Evolutionary conservation across 75 land plant species (phyloP).

Genomic region (Sequoiadendron giganteum): DNA sequence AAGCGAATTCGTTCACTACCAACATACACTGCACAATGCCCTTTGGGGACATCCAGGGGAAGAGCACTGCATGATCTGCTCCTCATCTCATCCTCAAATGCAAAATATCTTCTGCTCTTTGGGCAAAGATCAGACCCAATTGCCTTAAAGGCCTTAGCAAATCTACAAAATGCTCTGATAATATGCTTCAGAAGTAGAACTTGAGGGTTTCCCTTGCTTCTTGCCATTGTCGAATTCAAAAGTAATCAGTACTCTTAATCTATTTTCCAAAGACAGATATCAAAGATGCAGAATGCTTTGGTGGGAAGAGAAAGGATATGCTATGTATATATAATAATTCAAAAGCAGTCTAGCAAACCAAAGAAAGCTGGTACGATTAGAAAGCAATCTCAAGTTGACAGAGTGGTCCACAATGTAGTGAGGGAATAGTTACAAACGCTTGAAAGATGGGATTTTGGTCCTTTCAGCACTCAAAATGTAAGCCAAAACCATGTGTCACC

Average conservation of each 20-base stretch:
- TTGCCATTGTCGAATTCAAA: not conserved
- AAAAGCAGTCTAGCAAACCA: not conserved
- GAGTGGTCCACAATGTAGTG: not conserved
- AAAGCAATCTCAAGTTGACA: not conserved
- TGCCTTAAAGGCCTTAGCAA: not conserved
- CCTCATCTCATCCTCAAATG: slow-evolving; percentile 6
- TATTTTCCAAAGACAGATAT: too few relatives aligned
- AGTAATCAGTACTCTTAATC: too few relatives aligned
- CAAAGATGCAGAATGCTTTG: not conserved
- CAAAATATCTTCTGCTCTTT: not conserved
- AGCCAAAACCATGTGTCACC: not conserved
- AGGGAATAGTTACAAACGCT: not conserved
- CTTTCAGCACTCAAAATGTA: not conserved
- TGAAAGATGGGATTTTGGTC: not conserved
- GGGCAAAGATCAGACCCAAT: not conserved
- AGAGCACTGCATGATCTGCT: slow-evolving; percentile 15
- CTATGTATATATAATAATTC: not conserved
- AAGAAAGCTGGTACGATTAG: not conserved
- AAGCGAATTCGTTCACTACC: slow-evolving; percentile 22
- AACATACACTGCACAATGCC: slow-evolving; percentile 54
- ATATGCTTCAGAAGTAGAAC: not conserved
- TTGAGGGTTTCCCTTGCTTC: not conserved
- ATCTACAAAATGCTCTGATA: not conserved
- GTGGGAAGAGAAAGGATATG: not conserved
- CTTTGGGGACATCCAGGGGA: slow-evolving; percentile 60